Evolutionary conservation across 1,139 yeast genomes (phyloP).

Genomic region (Suhomyces choctaworum): DNA sequence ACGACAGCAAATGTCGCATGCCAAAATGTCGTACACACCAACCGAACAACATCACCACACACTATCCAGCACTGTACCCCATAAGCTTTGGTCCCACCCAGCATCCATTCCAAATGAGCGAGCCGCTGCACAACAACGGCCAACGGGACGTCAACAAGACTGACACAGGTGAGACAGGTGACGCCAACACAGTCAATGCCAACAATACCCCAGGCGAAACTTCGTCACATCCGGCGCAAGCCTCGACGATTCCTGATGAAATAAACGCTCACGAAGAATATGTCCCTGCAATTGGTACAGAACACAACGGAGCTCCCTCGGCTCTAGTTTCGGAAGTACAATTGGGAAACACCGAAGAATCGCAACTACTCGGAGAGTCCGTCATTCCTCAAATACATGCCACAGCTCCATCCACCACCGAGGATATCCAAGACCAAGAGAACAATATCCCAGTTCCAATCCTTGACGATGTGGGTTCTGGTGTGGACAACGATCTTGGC

Average conservation of each 20-base stretch:
- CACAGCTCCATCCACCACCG: background rate
- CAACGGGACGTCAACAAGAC: slow-evolving; percentile 1
- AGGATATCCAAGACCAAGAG: background rate
- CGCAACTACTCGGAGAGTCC: no score
- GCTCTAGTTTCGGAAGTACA: no score
- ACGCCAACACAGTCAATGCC: background rate
- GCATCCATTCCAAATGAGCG: slow-evolving; percentile 4
- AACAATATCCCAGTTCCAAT: background rate
- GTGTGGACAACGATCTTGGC: background rate
- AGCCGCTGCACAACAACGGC: slow-evolving; percentile 3
- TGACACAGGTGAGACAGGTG: background rate
- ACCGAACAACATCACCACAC: no score
- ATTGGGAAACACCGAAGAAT: no score
- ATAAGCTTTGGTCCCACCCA: slow-evolving; percentile 1
- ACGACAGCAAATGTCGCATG: slow-evolving; percentile 1
- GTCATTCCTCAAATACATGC: background rate
- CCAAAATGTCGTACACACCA: slow-evolving; percentile 2
- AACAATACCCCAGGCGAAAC: background rate
- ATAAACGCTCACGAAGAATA: no score
- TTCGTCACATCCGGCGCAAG: no score
- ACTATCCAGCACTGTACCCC: no score
- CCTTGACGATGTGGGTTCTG: background rate
- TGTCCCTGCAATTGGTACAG: no score
- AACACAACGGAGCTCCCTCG: no score
- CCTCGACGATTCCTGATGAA: no score